Conservation (phyloP, 176 grass and related monocot species). For the Carex kokanica region DNA sequence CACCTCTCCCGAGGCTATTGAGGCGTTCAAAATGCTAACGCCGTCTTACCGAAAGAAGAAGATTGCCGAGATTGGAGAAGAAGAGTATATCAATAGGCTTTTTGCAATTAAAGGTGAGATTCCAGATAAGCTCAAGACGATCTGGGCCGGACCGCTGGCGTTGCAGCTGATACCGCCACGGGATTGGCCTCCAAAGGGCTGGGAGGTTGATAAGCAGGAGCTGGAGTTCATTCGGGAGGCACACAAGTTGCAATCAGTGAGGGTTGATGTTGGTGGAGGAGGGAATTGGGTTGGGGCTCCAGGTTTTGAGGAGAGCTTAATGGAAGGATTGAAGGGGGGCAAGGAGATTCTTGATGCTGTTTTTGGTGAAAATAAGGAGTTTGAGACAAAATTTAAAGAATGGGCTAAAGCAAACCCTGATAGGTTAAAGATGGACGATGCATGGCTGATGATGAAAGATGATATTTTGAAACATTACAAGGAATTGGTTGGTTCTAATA, state of each 20-base stretch:
- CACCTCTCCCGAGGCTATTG: conserved; percentile 63
- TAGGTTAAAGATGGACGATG: conserved; percentile 11
- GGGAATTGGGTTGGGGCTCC: conserved; percentile 28
- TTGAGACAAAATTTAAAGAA: conserved; percentile 2
- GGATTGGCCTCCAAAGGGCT: conserved; percentile 84
- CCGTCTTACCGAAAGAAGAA: conserved; percentile 76
- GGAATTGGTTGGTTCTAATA: conserved; percentile 14
- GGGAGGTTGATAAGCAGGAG: conserved; percentile 77
- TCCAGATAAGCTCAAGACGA: conserved; percentile 69
- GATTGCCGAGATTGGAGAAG: conserved; percentile 61
- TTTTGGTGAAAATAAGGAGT: conserved; percentile 13
- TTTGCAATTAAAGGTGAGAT: conserved; percentile 66
- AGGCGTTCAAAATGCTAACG: conserved; percentile 88
- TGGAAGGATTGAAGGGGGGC: background rate
- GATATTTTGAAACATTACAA: conserved; percentile 15
- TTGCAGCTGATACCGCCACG: conserved; percentile 68
- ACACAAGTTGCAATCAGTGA: conserved; percentile 54
- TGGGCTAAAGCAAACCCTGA: conserved; percentile 20
- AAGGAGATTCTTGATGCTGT: background rate
- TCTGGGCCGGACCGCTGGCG: conserved; percentile 59
- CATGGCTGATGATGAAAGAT: background rate
- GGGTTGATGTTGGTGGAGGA: conserved; percentile 64
- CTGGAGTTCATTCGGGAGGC: conserved; percentile 87
- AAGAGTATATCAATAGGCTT: conserved; percentile 58
- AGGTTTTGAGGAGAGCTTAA: background rate